Conservation (phyloP, 768 basidiomycete genomes). For the Termitomyces sp. region DNA sequence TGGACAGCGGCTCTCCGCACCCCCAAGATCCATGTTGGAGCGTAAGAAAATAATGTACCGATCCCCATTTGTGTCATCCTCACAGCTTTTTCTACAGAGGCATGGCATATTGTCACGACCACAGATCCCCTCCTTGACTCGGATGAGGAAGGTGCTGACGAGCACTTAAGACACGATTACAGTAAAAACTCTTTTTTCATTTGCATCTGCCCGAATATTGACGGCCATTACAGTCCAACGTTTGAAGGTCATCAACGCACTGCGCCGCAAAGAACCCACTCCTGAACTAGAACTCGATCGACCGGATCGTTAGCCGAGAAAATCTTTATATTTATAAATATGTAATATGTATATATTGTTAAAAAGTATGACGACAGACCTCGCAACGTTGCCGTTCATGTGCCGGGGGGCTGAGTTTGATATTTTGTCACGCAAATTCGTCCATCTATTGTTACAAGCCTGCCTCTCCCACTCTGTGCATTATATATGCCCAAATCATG, state of each 20-base stretch:
- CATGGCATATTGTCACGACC: slow-evolving; percentile 62
- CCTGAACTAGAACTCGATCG: slow-evolving; percentile 34
- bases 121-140: slow-evolving; percentile 74
- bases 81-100: slow-evolving; percentile 39
- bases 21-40: slow-evolving; percentile 54
- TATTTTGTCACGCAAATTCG: no score
- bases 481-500: no score
- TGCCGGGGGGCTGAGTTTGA: no score
- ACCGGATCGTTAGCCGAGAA: neutral
- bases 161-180: slow-evolving; percentile 60
- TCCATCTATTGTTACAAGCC: no score
- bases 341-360: slow-evolving; percentile 10
- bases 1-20: slow-evolving; percentile 15
- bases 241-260: slow-evolving; percentile 50
- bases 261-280: slow-evolving; percentile 54
- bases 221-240: slow-evolving; percentile 41
- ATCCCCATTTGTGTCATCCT: neutral
- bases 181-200: slow-evolving; percentile 30
- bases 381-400: no score
- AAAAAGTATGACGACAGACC: neutral
- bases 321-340: slow-evolving; percentile 15
- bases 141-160: slow-evolving; percentile 64
- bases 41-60: slow-evolving; percentile 36
- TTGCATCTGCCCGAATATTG: slow-evolving; percentile 5
- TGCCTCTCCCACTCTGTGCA: no score